Conservation (phyloP, 306 rosid genomes). For the Glycine tomentella region DNA sequence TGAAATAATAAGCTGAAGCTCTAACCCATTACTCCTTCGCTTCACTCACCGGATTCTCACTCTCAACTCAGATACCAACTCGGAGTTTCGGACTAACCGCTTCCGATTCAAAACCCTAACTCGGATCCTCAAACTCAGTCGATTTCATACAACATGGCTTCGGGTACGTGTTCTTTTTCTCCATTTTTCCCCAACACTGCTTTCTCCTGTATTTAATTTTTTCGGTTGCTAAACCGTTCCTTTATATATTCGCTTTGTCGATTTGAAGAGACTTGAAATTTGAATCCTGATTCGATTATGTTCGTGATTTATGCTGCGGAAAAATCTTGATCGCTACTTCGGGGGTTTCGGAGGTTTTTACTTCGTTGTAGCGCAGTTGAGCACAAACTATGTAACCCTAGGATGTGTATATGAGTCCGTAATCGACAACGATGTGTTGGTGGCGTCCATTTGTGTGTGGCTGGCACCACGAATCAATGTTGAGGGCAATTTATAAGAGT, state of each 20-base stretch:
- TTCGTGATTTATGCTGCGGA: slow-evolving; percentile 13
- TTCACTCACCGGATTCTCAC: slow-evolving; percentile 37
- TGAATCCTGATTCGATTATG: slow-evolving; percentile 23
- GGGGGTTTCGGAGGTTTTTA: slow-evolving; percentile 5
- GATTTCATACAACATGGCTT: slow-evolving; percentile 49
- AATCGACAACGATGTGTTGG: slow-evolving; percentile 31
- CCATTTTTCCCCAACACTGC: not conserved
- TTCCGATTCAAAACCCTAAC: slow-evolving; percentile 48
- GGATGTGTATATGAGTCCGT: slow-evolving; percentile 11
- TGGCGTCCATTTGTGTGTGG: not conserved
- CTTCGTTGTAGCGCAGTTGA: slow-evolving; percentile 19
- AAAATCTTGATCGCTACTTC: not conserved
- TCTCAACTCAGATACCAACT: not conserved
- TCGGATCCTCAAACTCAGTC: slow-evolving; percentile 33
- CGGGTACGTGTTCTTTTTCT: slow-evolving; percentile 44
- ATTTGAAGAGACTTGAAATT: slow-evolving; percentile 15
- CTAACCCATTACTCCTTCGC: not conserved
- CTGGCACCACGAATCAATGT: not conserved
- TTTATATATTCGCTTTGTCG: not conserved
- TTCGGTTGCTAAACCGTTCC: not conserved
- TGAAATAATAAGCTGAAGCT: not conserved
- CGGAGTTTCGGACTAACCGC: slow-evolving; percentile 6
- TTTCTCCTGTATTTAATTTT: not conserved
- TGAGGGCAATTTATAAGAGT: slow-evolving; percentile 28
- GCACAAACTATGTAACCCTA: slow-evolving; percentile 11